Percentiles rank a stretch among this genome's conserved stretches.
These are phyloP conservation scores for Pogostemon cablin DNA, from an alignment of 257 asterid species.

Conservation along the genomic window DNA sequence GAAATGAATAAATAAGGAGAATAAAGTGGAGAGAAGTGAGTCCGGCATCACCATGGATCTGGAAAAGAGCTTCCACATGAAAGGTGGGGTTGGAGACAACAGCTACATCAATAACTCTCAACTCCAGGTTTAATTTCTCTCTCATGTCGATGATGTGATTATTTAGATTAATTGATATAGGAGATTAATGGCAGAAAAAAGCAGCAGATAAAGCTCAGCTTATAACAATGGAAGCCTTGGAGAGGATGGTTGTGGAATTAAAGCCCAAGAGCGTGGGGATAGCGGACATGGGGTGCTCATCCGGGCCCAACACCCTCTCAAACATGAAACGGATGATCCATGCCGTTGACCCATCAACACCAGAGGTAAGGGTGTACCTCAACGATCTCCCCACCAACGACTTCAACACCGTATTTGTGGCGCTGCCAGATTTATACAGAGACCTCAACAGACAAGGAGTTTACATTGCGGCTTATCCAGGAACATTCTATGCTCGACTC, in stretches of 20 bases:
- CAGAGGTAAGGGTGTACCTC: conserved; percentile 69
- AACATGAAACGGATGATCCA: conserved; percentile 57
- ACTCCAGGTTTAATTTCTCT: conserved; percentile 57
- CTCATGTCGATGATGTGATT: neutral
- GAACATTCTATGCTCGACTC: conserved; percentile 84
- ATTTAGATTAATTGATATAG: neutral
- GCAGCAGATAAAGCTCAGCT: conserved; percentile 52
- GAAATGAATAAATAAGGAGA: no score
- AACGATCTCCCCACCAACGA: conserved; percentile 88
- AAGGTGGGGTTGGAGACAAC: conserved; percentile 67
- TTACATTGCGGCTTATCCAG: conserved; percentile 79
- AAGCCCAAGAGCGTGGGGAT: conserved; percentile 74
- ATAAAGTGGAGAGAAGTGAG: no score
- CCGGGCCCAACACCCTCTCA: conserved; percentile 80
- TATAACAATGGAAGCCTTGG: conserved; percentile 40
- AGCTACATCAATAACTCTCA: conserved; percentile 75
- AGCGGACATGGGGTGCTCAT: conserved; percentile 93
- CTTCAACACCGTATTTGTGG: conserved; percentile 79
- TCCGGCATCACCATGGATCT: conserved; percentile 54
- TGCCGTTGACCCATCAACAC: conserved; percentile 40
- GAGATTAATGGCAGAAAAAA: conserved; percentile 49
- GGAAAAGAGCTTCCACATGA: conserved; percentile 81
- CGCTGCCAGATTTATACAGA: conserved; percentile 64
- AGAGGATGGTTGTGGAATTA: conserved; percentile 42
- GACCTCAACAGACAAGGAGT: conserved; percentile 46